A percentile compares a stretch with the other conserved stretches of the same genome.
These are phyloP conservation scores for Blakeslea trispora DNA, from an alignment of 371 early-diverging fungal species.

Conservation along the genomic window DNA sequence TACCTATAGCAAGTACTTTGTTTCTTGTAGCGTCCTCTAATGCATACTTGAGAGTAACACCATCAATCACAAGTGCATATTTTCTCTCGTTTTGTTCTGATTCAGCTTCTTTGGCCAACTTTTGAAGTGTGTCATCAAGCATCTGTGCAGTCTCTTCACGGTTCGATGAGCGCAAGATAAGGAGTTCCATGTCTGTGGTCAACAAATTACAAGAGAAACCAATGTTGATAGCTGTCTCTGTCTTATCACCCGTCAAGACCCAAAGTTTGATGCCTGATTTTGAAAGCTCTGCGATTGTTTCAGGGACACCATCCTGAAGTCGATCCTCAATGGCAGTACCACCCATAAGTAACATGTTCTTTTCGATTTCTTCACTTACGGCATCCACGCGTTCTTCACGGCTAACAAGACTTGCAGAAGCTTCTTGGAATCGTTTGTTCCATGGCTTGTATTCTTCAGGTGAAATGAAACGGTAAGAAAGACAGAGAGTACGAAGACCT, in stretches of 20 bases:
- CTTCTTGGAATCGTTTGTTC: constrained; percentile 74
- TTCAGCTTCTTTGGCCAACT: constrained; percentile 27
- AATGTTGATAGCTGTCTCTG: constrained; percentile 97
- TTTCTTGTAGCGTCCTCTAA: constrained; percentile 51
- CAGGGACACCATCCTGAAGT: constrained; percentile 93
- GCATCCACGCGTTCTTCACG: constrained; percentile 80
- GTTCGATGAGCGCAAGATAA: constrained; percentile 66
- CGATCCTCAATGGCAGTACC: constrained; percentile 94
- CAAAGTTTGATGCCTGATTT: constrained; percentile 93
- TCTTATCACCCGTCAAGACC: constrained; percentile 99
- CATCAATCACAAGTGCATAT: constrained; percentile 88
- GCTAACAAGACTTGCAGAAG: constrained; percentile 76
- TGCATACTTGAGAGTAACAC: constrained; percentile 80
- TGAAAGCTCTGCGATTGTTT: constrained; percentile 85
- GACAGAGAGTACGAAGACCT: constrained; percentile 90
- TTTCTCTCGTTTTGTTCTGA: constrained; percentile 16
- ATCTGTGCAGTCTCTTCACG: constrained; percentile 59
- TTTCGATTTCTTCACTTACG: constrained; percentile 81
- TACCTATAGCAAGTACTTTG: constrained; percentile 64
- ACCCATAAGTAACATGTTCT: constrained; percentile 72
- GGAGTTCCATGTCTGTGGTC: constrained; percentile 60
- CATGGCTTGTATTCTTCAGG: constrained; percentile 79
- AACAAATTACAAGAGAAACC: constrained; percentile 87
- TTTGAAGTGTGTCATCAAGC: constrained; percentile 15
- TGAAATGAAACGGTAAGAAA: constrained; percentile 77